Base-by-base conservation (phyloP, 192 early-diverging fungal species). In the Oehlia diaphana region DNA sequence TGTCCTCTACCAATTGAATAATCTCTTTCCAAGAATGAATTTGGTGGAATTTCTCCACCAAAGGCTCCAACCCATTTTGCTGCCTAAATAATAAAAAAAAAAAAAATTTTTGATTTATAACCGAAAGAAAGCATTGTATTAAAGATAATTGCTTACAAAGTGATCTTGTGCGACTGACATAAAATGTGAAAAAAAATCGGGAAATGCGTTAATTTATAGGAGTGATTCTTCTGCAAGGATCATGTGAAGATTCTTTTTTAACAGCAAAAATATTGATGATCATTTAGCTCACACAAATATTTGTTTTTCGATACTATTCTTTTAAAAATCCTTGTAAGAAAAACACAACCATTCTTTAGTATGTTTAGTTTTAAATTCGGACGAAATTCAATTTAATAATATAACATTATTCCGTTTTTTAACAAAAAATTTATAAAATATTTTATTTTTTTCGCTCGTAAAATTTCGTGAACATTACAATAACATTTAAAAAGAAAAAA, bases 111-210 rank as follows among this genome's bases (percentile, higher is more conserved):
- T 21, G 0, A 21, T 58, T 6, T 63, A 63, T 28, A 33, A 13
- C 12, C 26, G 14, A 66, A 28, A 28, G 13, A 65, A 28, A 65
- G 0, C 7, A 37, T 4, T 37, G 3, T 28, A 4, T 3, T 65
- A 28, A 65, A 65, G 31, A 33, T 7, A 66, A 12, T 12, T 31
- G 31, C 9, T n/a, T 66, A 66, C 64, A 26, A 26, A 33, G 14
- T 66, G 64, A 14, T 66, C 64, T 66, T 66, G 64, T 66, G 64
- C 64, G 31, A 66, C 64, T 33, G 64, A 26, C 64, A 66, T 66
- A 2, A 33, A 7, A 42, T 42, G 39, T 8, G 39, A 42, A 42
- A 42, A 8, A 26, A 26, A 26, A 26, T 39, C 37, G 53, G 4
- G 53, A 58, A 58, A 21, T 14, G 3, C 16, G 16, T 58, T 16